Evolutionary conservation across 129 eudicot species (phyloP).

Genomic region (Helianthus tuberosus): DNA sequence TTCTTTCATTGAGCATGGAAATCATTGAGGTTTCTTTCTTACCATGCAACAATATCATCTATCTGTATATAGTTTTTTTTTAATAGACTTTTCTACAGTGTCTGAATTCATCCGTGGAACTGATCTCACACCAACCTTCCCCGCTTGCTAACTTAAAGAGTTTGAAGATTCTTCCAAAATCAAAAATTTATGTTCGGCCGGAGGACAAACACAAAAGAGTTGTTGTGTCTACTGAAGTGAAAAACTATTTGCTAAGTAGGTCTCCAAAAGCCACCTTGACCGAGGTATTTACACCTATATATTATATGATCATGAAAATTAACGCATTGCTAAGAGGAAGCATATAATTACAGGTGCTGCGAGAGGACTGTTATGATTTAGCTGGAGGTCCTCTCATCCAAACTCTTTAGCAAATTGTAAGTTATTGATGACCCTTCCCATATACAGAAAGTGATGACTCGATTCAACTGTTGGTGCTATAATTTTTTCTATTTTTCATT

Average conservation of each 20-base stretch:
- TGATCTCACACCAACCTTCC: slow-evolving; percentile 10
- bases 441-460: too few relatives aligned
- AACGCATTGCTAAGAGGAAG: neutral
- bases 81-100: neutral
- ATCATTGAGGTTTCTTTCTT: neutral
- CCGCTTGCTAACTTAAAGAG: slow-evolving; percentile 15
- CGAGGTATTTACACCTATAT: neutral
- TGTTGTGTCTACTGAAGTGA: neutral
- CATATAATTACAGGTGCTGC: neutral
- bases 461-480: too few relatives aligned
- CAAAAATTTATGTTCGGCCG: neutral
- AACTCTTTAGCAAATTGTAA: neutral
- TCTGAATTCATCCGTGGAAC: neutral
- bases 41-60: neutral
- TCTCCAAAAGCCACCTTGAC: slow-evolving; percentile 18
- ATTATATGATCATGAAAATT: neutral
- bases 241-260: neutral
- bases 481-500: too few relatives aligned
- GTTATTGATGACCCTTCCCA: neutral
- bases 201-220: neutral
- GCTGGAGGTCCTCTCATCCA: neutral
- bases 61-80: neutral
- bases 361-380: neutral
- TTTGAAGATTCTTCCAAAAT: neutral
- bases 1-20: too few relatives aligned